Conservation (phyloP, 2,329 filamentous ascomycete genomes). For the Penicillium sp. region DNA sequence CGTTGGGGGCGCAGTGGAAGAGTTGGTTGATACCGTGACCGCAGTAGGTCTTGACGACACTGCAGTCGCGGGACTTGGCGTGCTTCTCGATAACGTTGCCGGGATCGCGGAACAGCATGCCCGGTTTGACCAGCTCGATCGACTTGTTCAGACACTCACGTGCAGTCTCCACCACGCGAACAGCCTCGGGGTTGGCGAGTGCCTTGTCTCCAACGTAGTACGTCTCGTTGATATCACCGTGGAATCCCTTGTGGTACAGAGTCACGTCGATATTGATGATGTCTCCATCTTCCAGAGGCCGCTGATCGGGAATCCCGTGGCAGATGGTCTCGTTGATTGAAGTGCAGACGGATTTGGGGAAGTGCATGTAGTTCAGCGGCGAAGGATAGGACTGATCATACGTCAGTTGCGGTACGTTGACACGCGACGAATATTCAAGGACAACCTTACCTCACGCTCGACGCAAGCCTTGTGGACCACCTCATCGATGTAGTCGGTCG, state of each 20-base stretch:
- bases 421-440: neutral
- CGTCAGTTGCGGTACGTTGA: neutral
- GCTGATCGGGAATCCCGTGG: constrained; percentile 94
- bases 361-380: constrained; percentile 90
- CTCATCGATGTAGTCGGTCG: constrained; percentile 92
- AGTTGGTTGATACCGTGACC: constrained; percentile 92
- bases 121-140: constrained; percentile 89
- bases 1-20: constrained; percentile 91
- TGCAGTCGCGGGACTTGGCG: constrained; percentile 80
- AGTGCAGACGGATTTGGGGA: constrained; percentile 97
- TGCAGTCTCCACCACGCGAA: constrained; percentile 86
- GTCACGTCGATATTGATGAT: constrained; percentile 97
- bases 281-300: constrained; percentile 83
- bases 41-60: constrained; percentile 92
- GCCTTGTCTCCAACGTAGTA: constrained; percentile 96
- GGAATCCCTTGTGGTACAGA: constrained; percentile 90
- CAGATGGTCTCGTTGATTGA: constrained; percentile 97
- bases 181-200: constrained; percentile 76
- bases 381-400: constrained; percentile 78
- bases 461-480: constrained; percentile 92
- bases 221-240: constrained; percentile 96
- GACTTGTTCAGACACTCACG: constrained; percentile 87
- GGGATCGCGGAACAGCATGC: constrained; percentile 86
- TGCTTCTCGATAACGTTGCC: constrained; percentile 95
- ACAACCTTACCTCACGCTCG: constrained; percentile 73